A percentile compares a stretch with the other conserved stretches of the same genome.
Evolutionary conservation across 345 rosid species (phyloP).

Genomic region (Corchorus olitorius): DNA sequence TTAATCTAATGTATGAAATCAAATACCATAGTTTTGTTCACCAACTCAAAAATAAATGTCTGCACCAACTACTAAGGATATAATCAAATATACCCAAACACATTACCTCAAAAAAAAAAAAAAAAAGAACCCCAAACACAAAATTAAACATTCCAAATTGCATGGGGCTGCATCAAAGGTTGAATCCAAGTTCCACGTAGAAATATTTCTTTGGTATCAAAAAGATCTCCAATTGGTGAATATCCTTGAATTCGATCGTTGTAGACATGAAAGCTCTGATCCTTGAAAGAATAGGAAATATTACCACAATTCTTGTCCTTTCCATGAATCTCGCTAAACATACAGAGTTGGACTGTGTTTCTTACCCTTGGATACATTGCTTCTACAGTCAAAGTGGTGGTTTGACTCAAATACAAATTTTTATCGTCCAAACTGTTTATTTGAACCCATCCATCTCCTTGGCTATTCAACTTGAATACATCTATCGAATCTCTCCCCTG

Average conservation of each 20-base stretch:
- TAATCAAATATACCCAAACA: too few species aligned
- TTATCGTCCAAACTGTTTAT: background rate
- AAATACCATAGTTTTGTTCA: background rate
- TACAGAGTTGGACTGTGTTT: background rate
- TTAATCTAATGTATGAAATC: background rate
- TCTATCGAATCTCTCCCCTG: background rate
- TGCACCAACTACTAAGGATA: too few species aligned
- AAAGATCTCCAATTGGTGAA: background rate
- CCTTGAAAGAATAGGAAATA: background rate
- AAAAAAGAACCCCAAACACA: too few species aligned
- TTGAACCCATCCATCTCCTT: background rate
- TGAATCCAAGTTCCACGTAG: background rate
- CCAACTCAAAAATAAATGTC: too few species aligned
- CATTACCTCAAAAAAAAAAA: too few species aligned
- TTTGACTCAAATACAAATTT: background rate
- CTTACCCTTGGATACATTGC: background rate
- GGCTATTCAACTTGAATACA: background rate
- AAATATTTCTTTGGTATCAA: background rate
- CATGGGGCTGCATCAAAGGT: background rate
- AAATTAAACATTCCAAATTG: too few species aligned
- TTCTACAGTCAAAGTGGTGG: background rate
- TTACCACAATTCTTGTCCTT: background rate
- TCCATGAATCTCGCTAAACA: background rate
- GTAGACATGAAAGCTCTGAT: background rate
- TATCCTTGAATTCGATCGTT: background rate